phyloP scores from a whole-genome alignment of 2,329 filamentous ascomycete genomes.

The Apiospora koreana region DNA sequence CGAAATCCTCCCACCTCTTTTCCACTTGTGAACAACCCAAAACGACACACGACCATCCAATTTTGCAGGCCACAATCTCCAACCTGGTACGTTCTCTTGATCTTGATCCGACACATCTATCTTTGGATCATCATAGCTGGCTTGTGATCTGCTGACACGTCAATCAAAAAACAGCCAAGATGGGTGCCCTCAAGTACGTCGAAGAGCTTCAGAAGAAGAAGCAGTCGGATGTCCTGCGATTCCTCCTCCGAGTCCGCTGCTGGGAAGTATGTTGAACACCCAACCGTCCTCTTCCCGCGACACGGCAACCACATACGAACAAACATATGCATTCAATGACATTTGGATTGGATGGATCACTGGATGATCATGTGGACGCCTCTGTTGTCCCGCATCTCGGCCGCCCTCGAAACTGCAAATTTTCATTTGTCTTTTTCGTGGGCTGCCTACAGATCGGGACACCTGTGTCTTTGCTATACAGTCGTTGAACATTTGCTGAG shows the following conservation, averaged over 20 bases:
- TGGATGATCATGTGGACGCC: conserved; percentile 35
- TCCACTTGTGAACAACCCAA: conserved; percentile 25
- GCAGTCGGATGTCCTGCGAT: conserved; percentile 99
- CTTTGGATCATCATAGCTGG: neutral
- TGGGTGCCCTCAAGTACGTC: conserved; percentile 99
- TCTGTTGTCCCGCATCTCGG: conserved; percentile 28
- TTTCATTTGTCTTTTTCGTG: neutral
- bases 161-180: conserved; percentile 59
- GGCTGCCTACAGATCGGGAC: neutral
- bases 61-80: conserved; percentile 36
- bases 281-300: conserved; percentile 18
- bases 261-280: conserved; percentile 85
- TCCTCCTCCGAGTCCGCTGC: conserved; percentile 99
- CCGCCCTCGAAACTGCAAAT: neutral
- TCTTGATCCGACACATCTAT: conserved; percentile 1
- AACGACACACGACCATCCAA: conserved; percentile 36
- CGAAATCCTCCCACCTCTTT: conserved; percentile 13
- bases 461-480: conserved; percentile 75
- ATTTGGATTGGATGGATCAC: conserved; percentile 21
- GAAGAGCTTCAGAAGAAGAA: conserved; percentile 99
- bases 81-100: conserved; percentile 38
- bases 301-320: conserved; percentile 22
- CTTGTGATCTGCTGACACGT: conserved; percentile 24
- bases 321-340: conserved; percentile 27
- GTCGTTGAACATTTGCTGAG: conserved; percentile 99